phyloP scores from a whole-genome alignment of 2,329 filamentous ascomycete species.

The Chrysosporium queenslandicum region DNA sequence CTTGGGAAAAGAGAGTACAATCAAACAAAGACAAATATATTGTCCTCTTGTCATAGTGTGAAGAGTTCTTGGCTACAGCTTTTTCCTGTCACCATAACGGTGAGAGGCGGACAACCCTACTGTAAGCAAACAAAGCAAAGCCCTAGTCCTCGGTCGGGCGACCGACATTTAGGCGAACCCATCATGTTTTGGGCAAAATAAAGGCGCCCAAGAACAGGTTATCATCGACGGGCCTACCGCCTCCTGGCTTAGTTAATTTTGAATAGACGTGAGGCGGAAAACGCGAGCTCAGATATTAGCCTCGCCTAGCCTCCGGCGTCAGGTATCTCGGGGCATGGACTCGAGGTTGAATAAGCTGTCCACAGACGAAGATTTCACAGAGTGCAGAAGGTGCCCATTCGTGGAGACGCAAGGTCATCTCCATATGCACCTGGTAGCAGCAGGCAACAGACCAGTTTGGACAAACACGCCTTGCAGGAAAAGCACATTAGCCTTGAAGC shows the following conservation, averaged over 20 bases:
- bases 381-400: too few species aligned
- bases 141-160: constrained; percentile 1
- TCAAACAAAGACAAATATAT: constrained; percentile 8
- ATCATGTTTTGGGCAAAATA: background rate
- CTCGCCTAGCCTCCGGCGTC: background rate
- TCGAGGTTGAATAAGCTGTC: background rate
- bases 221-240: background rate
- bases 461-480: too few species aligned
- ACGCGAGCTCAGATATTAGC: background rate
- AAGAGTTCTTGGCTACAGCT: constrained; percentile 5
- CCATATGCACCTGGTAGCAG: too few species aligned
- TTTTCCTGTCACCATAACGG: background rate
- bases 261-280: background rate
- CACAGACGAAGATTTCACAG: too few species aligned
- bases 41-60: constrained; percentile 7
- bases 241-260: background rate
- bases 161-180: background rate
- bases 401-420: too few species aligned
- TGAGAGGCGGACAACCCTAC: background rate
- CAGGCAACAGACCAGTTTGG: too few species aligned
- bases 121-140: background rate
- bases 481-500: too few species aligned
- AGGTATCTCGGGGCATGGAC: background rate
- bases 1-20: background rate
- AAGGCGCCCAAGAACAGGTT: background rate